Evolutionary conservation across 2,329 filamentous ascomycete genomes (phyloP).

Genomic region (Monilinia aucupariae): DNA sequence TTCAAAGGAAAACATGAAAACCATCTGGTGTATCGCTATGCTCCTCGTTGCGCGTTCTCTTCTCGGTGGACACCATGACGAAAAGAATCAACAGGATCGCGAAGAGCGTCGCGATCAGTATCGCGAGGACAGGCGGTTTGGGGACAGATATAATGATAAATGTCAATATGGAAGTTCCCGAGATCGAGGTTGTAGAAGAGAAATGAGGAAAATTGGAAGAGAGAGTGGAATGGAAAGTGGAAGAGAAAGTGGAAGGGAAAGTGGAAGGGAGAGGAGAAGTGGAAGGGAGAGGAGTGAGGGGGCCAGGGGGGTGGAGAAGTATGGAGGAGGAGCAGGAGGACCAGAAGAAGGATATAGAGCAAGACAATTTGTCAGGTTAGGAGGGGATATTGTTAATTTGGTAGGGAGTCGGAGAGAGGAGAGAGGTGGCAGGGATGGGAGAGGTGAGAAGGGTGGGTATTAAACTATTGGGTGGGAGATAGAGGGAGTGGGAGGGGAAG

Average conservation of each 20-base stretch:
- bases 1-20: background rate
- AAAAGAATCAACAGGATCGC: background rate
- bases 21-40: background rate
- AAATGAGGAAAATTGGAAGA: background rate
- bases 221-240: background rate
- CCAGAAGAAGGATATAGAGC: background rate
- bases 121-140: background rate
- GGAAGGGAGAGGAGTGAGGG: background rate
- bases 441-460: background rate
- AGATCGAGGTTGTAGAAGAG: background rate
- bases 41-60: background rate
- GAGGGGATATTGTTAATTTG: background rate
- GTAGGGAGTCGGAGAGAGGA: background rate
- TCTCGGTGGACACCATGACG: background rate
- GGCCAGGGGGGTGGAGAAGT: background rate
- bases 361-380: background rate
- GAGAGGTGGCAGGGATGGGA: no score
- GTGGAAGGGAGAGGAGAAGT: background rate
- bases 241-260: background rate
- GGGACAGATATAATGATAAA: background rate
- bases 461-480: background rate
- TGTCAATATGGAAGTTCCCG: background rate
- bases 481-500: no score
- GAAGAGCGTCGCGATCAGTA: background rate
- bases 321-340: background rate